Evolutionary conservation across 192 early-diverging fungal genomes (phyloP), one percentile per base, ranked within the genome.

Genomic region (Podila epigama): DNA sequence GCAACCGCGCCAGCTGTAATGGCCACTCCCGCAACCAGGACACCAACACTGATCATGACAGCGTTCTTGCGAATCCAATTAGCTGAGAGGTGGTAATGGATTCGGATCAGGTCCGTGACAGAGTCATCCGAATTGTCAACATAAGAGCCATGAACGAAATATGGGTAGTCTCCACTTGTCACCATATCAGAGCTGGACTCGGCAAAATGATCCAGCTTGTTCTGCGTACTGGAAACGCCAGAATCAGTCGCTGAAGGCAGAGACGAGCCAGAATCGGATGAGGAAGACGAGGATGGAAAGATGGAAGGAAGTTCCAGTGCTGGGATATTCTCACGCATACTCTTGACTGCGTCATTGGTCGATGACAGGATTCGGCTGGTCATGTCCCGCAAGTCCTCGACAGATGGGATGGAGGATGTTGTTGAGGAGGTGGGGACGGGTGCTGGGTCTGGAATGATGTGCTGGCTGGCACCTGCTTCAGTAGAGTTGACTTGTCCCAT

Each of bases 401-500:
- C 40, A 32, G 70, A 60, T 22, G 63, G 63, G 42, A 70, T 63
- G 1, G 61, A 51, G 33, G 69, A 51, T 31, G 60, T 13, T 4
- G 54, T 37, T 2, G 69, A 31, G 18, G 60, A 35, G 0, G 51
- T 33, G 0, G 52, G 16, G 15, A 42, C 37, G 4, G 33, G 25
- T 6, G 60, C 31, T 8, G 42, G 35, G 3, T 29, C 53, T 5
- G 28, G 5, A 22, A 16, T 20, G 34, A 61, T 40, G 3, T 20
- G 55, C 15, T 28, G 37, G 28, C 57, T 20, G 33, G 55, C 34
- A 27, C n/a, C n/a, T n/a, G 63, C 55, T 41, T 67, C 41, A 15
- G 70, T 66, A 7, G 70, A 72, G 40, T 66, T 66, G 51, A 65
- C 62, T 54, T 72, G 70, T n/a, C 70, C 70, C 70, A 72, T 72